phyloP scores from a whole-genome alignment of 1,139 yeast genomes.

The Yamadazyma atlantica region DNA sequence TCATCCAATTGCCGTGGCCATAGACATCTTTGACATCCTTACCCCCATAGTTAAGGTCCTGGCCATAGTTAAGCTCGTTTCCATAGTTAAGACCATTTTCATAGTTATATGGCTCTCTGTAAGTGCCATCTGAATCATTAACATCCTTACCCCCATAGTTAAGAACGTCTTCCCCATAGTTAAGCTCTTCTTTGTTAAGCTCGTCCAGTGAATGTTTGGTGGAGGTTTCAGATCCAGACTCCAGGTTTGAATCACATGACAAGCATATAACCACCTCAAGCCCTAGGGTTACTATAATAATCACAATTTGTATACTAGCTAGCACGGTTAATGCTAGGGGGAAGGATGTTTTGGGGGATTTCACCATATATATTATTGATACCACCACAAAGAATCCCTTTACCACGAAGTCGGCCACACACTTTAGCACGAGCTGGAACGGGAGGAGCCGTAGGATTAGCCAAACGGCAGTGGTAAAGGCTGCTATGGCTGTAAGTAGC shows the following conservation, averaged over 20 bases:
- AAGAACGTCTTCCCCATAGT: too few species aligned
- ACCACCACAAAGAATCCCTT: conserved; percentile 8
- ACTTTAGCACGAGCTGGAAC: conserved; percentile 5
- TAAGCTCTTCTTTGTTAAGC: too few species aligned
- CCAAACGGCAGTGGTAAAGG: too few species aligned
- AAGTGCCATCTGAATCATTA: too few species aligned
- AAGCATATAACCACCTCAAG: conserved; percentile 2
- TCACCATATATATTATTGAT: conserved; percentile 3
- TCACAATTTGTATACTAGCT: neutral
- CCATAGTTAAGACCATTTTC: too few species aligned
- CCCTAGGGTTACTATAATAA: neutral
- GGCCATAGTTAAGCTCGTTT: too few species aligned
- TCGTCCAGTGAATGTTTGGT: too few species aligned
- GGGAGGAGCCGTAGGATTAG: conserved; percentile 10
- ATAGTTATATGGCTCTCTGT: too few species aligned
- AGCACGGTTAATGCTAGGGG: neutral
- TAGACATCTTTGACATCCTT: conserved; percentile 3
- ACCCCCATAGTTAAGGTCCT: too few species aligned
- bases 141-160: too few species aligned
- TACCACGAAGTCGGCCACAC: conserved; percentile 3
- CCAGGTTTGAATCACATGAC: too few species aligned
- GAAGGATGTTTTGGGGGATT: neutral
- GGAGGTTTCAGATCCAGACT: neutral
- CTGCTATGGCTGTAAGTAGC: too few species aligned
- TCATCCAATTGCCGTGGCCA: conserved; percentile 17